These are phyloP conservation scores for Aristolochia californica DNA, from an alignment of 164 flowering plant genomes.

Conservation along the genomic window DNA sequence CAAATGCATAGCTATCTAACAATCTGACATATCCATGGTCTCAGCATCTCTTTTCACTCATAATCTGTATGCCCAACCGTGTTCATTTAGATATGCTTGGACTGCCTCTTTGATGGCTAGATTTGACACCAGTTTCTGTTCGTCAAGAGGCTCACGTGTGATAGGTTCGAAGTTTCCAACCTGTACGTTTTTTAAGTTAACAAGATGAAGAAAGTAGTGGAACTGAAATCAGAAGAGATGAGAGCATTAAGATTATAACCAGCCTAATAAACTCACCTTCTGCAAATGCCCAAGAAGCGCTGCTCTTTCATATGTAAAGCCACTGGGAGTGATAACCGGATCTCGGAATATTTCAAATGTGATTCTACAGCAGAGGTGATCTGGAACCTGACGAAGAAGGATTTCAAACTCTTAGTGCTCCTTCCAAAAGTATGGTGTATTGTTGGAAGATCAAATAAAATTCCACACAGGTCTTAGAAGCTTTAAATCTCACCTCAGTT, in stretches of 20 bases:
- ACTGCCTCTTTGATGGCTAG: constrained; percentile 91
- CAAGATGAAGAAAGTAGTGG: not conserved
- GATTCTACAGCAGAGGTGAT: constrained; percentile 79
- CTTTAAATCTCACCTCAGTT: constrained; percentile 41
- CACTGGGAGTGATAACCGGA: constrained; percentile 93
- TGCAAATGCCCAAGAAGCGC: constrained; percentile 71
- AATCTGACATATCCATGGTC: too few species aligned
- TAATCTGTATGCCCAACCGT: constrained; percentile 78
- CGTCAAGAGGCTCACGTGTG: constrained; percentile 59
- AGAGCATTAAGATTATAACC: not conserved
- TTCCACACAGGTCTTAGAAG: too few species aligned
- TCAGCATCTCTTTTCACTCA: constrained; percentile 2
- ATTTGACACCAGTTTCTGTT: constrained; percentile 57
- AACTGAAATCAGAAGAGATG: not conserved
- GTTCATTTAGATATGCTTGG: constrained; percentile 43
- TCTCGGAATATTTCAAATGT: constrained; percentile 84
- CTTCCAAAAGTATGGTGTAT: constrained; percentile 1
- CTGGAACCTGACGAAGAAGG: constrained; percentile 59
- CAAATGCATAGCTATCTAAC: too few species aligned
- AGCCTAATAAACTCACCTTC: constrained; percentile 38
- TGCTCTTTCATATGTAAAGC: constrained; percentile 80
- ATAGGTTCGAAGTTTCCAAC: constrained; percentile 86
- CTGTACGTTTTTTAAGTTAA: constrained; percentile 24
- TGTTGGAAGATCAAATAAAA: constrained; percentile 1
- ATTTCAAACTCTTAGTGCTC: constrained; percentile 3